A percentile compares a stretch with the other conserved stretches of the same genome.
Conservation (phyloP, 495 filamentous ascomycete species). For the Hypoxylon fragiforme region DNA sequence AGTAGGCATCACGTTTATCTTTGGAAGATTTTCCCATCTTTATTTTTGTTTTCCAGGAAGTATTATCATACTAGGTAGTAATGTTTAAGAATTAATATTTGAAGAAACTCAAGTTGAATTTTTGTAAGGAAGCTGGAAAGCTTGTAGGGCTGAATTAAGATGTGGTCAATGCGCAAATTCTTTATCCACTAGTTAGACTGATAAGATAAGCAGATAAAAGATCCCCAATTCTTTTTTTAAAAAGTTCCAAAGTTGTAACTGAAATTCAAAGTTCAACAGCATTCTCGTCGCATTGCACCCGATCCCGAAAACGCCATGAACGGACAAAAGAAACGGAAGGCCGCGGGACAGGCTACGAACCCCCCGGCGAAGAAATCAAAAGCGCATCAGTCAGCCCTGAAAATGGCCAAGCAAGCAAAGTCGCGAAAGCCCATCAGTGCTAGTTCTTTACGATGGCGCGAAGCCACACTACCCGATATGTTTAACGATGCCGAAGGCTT, state of each 20-base stretch:
- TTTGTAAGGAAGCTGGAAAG: too few relatives aligned
- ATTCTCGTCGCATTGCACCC: conserved; percentile 3
- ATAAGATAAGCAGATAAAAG: conserved; percentile 18
- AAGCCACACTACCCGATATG: conserved; percentile 80
- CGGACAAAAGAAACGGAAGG: conserved; percentile 51
- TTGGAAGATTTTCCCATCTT: conserved; percentile 97
- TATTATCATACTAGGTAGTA: not conserved
- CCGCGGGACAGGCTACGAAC: conserved; percentile 33
- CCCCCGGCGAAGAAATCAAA: conserved; percentile 52
- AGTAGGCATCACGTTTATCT: conserved; percentile 97
- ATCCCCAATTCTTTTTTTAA: not conserved
- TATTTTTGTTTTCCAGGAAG: not conserved
- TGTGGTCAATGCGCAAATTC: conserved; percentile 11
- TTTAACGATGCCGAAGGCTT: conserved; percentile 94
- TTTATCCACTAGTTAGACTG: conserved; percentile 1
- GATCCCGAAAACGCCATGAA: conserved; percentile 33
- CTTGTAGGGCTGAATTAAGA: conserved; percentile 34
- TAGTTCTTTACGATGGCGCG: conserved; percentile 80
- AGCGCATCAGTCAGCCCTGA: conserved; percentile 16
- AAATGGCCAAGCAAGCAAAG: conserved; percentile 22
- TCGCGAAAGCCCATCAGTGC: conserved; percentile 46
- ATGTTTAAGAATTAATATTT: too few relatives aligned
- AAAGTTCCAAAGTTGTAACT: conserved; percentile 34
- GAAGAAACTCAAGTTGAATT: too few relatives aligned
- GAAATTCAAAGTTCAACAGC: conserved; percentile 2